Evolutionary conservation across 1,284 basidiomycete genomes (phyloP).

Genomic region (Gomphus bonarii): DNA sequence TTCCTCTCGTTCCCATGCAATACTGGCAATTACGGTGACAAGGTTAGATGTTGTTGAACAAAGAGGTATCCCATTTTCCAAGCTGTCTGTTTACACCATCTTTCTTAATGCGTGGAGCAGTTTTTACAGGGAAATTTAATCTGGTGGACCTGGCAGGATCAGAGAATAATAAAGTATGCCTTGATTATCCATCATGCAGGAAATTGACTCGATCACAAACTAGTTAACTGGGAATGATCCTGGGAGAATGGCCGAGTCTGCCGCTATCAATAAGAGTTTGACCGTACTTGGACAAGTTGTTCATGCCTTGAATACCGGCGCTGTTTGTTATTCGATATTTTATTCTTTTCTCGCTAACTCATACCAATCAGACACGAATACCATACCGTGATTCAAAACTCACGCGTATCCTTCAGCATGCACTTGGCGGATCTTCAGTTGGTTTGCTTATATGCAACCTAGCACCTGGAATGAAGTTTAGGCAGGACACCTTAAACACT

Average conservation of each 20-base stretch:
- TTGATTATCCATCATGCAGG: neutral
- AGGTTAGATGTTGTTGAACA: slow-evolving; percentile 37
- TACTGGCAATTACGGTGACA: slow-evolving; percentile 58
- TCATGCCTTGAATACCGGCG: slow-evolving; percentile 66
- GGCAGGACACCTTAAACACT: slow-evolving; percentile 77
- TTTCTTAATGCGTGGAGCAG: slow-evolving; percentile 21
- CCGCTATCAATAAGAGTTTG: slow-evolving; percentile 78
- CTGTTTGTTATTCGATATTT: slow-evolving; percentile 30
- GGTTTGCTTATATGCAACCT: slow-evolving; percentile 77
- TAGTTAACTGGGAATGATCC: slow-evolving; percentile 73
- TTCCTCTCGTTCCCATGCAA: slow-evolving; percentile 77
- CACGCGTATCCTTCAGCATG: slow-evolving; percentile 75
- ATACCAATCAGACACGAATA: slow-evolving; percentile 46
- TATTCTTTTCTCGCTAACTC: neutral
- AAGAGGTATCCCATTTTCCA: slow-evolving; percentile 29
- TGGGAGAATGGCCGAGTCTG: slow-evolving; percentile 69
- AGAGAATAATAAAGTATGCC: slow-evolving; percentile 67
- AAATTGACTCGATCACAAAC: neutral
- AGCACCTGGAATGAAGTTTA: slow-evolving; percentile 67
- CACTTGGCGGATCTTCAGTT: slow-evolving; percentile 66
- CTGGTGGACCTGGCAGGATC: slow-evolving; percentile 81
- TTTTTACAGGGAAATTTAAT: slow-evolving; percentile 65
- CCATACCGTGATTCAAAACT: slow-evolving; percentile 81
- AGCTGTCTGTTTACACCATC: neutral
- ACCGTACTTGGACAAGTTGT: slow-evolving; percentile 78